Base-by-base conservation (phyloP, 2,329 filamentous ascomycete genomes). In the Curvularia sp. region DNA sequence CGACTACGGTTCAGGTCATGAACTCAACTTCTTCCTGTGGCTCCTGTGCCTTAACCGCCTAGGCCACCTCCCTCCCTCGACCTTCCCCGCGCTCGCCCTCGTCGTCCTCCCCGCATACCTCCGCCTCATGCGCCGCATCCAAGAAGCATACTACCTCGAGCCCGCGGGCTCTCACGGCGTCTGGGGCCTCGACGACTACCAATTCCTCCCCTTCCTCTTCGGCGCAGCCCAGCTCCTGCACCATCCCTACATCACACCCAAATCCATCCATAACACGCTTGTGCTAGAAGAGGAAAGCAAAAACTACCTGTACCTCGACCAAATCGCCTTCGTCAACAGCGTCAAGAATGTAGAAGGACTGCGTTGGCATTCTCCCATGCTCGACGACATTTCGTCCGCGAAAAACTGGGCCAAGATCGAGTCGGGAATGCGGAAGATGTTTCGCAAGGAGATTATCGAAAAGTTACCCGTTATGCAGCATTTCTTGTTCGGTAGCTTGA, bases 391-490 rank as follows among this genome's bases (percentile, higher is more conserved):
- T 64, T 95, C 91, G 3, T 89, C 92, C 1, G 90, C 94, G 15
- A 93, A 92, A 75, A 91, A 84, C 39, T 99, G 95, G 95, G 81
- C 79, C 64, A 99, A 99, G 82, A 90, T 99, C 49, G 93, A 98
- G 76, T 89, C 85, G 26, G 95, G 95, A 6, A 98, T 99, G 96
- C 86, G 91, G 60, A 91, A 92, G 66, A 99, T 99, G 96, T 98
- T 98, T 73, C 85, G 94, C 51, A 91, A 89, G 41, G 95, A 99
- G 78, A 94, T 99, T 0, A 78, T 99, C 51, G 88, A 90, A 31
- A 99, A 99, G 78, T 77, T 99, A 55, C 95, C 95, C 0, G 94
- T 99, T 43, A 98, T 98, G 93, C 95, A 99, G 79, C 96, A 99
- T 77, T 99, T 99, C 69, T 74, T 99, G 54, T 99, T 99, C 72